Evolutionary conservation across 495 filamentous ascomycete species (phyloP).

Genomic region (Neurospora sp.): DNA sequence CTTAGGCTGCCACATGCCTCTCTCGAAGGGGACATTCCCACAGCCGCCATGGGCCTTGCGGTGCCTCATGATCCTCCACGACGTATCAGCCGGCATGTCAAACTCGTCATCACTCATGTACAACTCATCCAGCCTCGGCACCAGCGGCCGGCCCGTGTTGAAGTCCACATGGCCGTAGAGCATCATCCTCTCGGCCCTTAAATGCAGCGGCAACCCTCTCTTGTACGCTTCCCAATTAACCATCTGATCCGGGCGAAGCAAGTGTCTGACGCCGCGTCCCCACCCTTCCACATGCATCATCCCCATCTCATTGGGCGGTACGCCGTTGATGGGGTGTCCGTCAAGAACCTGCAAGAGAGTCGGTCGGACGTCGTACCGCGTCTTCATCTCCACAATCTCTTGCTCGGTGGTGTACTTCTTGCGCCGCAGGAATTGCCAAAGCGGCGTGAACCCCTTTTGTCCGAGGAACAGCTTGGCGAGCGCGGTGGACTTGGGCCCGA

Average conservation of each 20-base stretch:
- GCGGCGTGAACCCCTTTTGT: constrained; percentile 41
- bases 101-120: constrained; percentile 35
- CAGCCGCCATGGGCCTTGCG: constrained; percentile 12
- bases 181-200: constrained; percentile 40
- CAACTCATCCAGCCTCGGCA: constrained; percentile 30
- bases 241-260: constrained; percentile 48
- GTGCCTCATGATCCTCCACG: constrained; percentile 1
- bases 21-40: constrained; percentile 24
- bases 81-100: constrained; percentile 2
- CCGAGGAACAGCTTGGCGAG: constrained; percentile 47
- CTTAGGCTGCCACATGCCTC: constrained; percentile 22
- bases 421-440: constrained; percentile 40
- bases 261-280: constrained; percentile 26
- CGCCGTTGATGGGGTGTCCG: constrained; percentile 29
- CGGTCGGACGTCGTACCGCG: constrained; percentile 28
- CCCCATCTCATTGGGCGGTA: constrained; percentile 39
- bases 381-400: constrained; percentile 36
- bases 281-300: constrained; percentile 41
- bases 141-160: constrained; percentile 26
- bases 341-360: neutral
- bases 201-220: constrained; percentile 33
- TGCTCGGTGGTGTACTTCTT: constrained; percentile 23
- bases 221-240: constrained; percentile 38
- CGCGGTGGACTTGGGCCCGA: constrained; percentile 23
- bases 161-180: constrained; percentile 45